These are phyloP conservation scores for Sutorius eximius DNA, from an alignment of 1,284 basidiomycete genomes.

Conservation along the genomic window DNA sequence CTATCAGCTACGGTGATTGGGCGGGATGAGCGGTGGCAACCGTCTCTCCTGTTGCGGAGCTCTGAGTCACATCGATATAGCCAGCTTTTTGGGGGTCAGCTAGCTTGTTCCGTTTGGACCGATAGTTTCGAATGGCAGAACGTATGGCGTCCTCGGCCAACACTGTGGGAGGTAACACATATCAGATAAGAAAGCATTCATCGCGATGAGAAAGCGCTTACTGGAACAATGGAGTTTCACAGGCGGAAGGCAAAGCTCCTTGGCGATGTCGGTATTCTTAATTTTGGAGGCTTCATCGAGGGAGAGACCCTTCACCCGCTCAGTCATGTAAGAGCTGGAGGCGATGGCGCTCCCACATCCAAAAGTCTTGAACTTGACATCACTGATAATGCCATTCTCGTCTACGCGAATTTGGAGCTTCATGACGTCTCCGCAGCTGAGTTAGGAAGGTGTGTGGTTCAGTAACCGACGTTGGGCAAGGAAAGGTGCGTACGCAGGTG, in stretches of 20 bases:
- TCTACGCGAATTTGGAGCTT: constrained; percentile 98
- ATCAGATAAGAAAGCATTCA: constrained; percentile 18
- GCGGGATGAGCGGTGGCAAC: constrained; percentile 62
- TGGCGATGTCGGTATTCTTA: constrained; percentile 99
- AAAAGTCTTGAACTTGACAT: constrained; percentile 99
- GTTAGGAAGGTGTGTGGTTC: constrained; percentile 4
- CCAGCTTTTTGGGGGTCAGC: constrained; percentile 55
- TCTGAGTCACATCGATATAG: constrained; percentile 79
- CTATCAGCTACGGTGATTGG: constrained; percentile 25
- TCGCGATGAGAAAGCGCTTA: constrained; percentile 40
- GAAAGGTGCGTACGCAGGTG: constrained; percentile 81
- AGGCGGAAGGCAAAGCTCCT: constrained; percentile 92
- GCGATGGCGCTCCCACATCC: constrained; percentile 98
- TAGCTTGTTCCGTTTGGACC: constrained; percentile 67
- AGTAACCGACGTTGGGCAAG: constrained; percentile 7
- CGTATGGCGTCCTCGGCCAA: constrained; percentile 98
- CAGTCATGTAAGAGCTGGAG: constrained; percentile 96
- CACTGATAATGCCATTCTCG: constrained; percentile 91
- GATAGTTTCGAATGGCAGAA: constrained; percentile 92
- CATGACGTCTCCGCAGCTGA: constrained; percentile 91
- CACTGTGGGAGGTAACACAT: constrained; percentile 52
- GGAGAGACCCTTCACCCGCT: constrained; percentile 93
- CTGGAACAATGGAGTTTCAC: constrained; percentile 94
- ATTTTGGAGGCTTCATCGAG: constrained; percentile 95
- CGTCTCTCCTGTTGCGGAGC: constrained; percentile 64